Percentiles rank a stretch among this genome's conserved stretches.
Evolutionary conservation across 148 eudicot genomes (phyloP).

Genomic region (Linanthus parryae): DNA sequence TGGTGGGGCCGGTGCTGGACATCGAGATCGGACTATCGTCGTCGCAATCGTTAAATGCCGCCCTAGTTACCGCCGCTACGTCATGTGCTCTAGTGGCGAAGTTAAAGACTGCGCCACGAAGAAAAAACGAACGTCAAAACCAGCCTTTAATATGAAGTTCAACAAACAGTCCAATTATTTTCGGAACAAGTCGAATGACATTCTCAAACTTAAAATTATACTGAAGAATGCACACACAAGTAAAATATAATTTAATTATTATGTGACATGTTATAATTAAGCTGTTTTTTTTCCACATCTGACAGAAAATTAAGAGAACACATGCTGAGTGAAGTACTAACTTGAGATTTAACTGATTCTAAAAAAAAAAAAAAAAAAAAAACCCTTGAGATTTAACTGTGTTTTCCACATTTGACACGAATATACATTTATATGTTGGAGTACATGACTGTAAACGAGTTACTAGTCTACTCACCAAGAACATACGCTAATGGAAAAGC

Average conservation of each 20-base stretch:
- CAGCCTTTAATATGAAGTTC: not conserved
- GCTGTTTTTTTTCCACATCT: no score
- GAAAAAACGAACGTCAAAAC: not conserved
- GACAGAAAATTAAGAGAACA: no score
- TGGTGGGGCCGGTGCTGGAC: slow-evolving; percentile 33
- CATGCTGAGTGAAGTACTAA: no score
- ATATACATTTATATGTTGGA: no score
- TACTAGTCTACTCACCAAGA: no score
- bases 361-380: no score
- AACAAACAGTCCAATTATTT: not conserved
- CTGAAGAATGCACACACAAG: not conserved
- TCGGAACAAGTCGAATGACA: not conserved
- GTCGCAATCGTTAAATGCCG: slow-evolving; percentile 17
- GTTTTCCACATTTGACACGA: no score
- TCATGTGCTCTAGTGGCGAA: slow-evolving; percentile 22
- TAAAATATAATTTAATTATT: not conserved
- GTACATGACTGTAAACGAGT: no score
- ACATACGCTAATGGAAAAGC: no score
- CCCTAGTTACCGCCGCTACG: slow-evolving; percentile 23
- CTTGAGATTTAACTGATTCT: no score
- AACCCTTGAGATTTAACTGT: no score
- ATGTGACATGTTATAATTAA: not conserved
- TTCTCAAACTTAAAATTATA: not conserved
- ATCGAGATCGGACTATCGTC: not conserved
- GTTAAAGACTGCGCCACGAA: slow-evolving; percentile 23